Evolutionary conservation across 1,284 basidiomycete species (phyloP).

Genomic region (Rhodotorula sp.): DNA sequence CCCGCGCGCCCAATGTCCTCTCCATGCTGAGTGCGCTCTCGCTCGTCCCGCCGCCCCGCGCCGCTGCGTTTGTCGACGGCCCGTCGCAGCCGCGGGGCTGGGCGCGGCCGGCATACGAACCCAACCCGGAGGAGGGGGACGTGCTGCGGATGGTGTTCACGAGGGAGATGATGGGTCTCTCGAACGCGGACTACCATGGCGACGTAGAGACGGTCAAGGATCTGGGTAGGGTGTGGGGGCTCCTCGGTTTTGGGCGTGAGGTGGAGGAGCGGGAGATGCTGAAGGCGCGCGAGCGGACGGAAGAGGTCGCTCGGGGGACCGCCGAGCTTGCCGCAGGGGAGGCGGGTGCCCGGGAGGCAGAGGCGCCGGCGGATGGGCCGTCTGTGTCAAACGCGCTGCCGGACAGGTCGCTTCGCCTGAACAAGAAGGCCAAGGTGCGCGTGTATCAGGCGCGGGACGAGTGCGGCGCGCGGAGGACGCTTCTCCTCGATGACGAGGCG

Average conservation of each 20-base stretch:
- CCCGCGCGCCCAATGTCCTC: slow-evolving; percentile 32
- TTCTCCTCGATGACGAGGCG: slow-evolving; percentile 37
- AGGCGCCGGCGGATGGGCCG: no score
- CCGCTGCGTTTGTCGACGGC: not conserved
- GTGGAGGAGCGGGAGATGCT: not conserved
- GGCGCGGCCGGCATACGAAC: not conserved
- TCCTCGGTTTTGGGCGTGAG: not conserved
- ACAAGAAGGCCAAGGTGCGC: slow-evolving; percentile 3
- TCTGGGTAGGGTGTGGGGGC: slow-evolving; percentile 26
- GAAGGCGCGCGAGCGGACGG: not conserved
- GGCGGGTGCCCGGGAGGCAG: not conserved
- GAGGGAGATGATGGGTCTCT: slow-evolving; percentile 35
- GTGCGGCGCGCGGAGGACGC: slow-evolving; percentile 24
- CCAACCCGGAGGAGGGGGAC: slow-evolving; percentile 17
- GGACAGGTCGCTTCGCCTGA: not conserved
- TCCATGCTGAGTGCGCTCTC: slow-evolving; percentile 28
- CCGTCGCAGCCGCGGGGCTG: not conserved
- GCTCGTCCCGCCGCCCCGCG: slow-evolving; percentile 18
- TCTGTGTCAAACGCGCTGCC: not conserved
- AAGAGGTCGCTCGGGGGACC: not conserved
- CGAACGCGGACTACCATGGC: slow-evolving; percentile 19
- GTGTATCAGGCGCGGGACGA: not conserved
- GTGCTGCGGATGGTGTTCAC: slow-evolving; percentile 28
- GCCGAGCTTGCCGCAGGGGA: not conserved
- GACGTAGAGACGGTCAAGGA: slow-evolving; percentile 39